Conservation (phyloP, 2,329 filamentous ascomycete species). For the Zarea fungicola region DNA sequence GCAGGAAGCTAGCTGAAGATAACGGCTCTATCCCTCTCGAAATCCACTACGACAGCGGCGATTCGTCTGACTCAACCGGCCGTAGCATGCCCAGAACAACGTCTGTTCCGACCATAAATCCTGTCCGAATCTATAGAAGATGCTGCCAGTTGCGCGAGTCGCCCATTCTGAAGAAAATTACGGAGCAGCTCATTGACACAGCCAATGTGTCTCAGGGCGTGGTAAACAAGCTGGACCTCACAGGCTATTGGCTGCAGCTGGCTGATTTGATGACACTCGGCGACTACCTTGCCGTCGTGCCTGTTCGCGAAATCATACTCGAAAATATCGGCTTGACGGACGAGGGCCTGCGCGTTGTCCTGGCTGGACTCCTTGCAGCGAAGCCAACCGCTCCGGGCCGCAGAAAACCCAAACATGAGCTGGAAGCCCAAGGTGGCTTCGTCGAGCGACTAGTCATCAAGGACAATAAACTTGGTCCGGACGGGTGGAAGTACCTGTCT, state of each 20-base stretch:
- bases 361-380: slow-evolving; percentile 79
- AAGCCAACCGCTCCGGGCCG: slow-evolving; percentile 58
- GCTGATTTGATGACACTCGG: slow-evolving; percentile 82
- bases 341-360: slow-evolving; percentile 77
- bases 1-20: slow-evolving; percentile 75
- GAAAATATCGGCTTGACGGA: slow-evolving; percentile 86
- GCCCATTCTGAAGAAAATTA: slow-evolving; percentile 84
- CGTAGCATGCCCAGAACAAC: slow-evolving; percentile 23
- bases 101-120: slow-evolving; percentile 73
- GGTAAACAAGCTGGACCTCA: slow-evolving; percentile 77
- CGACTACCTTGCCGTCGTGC: slow-evolving; percentile 91
- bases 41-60: slow-evolving; percentile 65
- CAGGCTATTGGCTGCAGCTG: slow-evolving; percentile 76
- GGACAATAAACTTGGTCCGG: slow-evolving; percentile 81
- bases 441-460: slow-evolving; percentile 85
- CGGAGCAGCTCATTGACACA: slow-evolving; percentile 74
- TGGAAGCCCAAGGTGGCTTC: slow-evolving; percentile 58
- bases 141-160: slow-evolving; percentile 94
- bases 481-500: slow-evolving; percentile 88
- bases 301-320: slow-evolving; percentile 77
- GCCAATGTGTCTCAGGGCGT: slow-evolving; percentile 67
- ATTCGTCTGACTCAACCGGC: slow-evolving; percentile 37
- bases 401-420: slow-evolving; percentile 39
- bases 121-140: slow-evolving; percentile 84
- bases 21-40: slow-evolving; percentile 86